Base-by-base conservation (phyloP, 768 basidiomycete species). In the Suillus cothurnatus region DNA sequence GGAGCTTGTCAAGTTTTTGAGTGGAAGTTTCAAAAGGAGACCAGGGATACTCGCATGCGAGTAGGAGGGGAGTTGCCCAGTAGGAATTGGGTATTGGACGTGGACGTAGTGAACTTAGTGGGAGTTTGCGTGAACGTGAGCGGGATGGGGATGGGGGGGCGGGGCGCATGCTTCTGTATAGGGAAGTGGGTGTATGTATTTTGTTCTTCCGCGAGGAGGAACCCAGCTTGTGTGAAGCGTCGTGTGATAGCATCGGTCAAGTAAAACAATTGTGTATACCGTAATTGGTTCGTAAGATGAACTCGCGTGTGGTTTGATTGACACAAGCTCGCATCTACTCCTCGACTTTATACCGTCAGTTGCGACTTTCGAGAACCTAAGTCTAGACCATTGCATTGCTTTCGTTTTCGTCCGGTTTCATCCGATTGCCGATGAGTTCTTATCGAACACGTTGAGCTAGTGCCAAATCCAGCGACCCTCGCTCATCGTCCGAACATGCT, bases 1-100 rank as follows among this genome's bases (percentile, higher is more conserved):
- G 85, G 60, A 93, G 82, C 0, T 86, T 85, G 78, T 92, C 90
- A 67, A 93, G 84, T 71, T 93, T 92, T 67, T 90, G 88, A 66
- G 80, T 74, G 9, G 81, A 78, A 0, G 67, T 61, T 74, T 84
- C 80, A 65, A 81, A 83, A 5, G 89, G 89, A 21, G 85, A 79
- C 86, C 88, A 93, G 1, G 91, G 91, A 75, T 92, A 93, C 72
- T 93, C 92, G 84, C 90, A 92, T 0, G 91, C 92, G 62, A 92
- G 81, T 41, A 93, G 83, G 14, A 81, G 76, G 0, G 87, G 82
- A 0, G 90, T 92, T 0, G 90, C 91, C 92, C 92, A 93, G 79
- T 93, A 93, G 0, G 89, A 91, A 76, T 93, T 93, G n/a, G 90
- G 89, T 71, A 93, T 87, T 34, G 91, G 91, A 1, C 88, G 86